These are phyloP conservation scores for Phytophthora crassamura DNA, from an alignment of 352 stramenopile genomes.

Conservation along the genomic window DNA sequence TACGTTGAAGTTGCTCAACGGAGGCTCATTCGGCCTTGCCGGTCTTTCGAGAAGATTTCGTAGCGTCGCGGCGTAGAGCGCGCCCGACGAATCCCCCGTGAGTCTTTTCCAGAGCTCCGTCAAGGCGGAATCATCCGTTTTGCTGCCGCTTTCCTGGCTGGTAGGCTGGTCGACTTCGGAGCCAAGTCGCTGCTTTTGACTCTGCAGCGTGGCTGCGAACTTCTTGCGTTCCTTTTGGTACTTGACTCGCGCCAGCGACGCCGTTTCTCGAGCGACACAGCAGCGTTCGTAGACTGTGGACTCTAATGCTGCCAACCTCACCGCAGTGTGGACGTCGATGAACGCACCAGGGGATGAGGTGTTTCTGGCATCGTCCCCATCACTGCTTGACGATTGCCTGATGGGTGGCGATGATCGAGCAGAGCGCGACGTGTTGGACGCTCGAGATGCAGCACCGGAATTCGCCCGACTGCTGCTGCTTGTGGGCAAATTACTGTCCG, in stretches of 20 bases:
- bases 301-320: slow-evolving; percentile 31
- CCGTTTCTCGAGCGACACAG: slow-evolving; percentile 29
- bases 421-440: not conserved
- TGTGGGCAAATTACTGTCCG: too few species aligned
- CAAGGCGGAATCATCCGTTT: slow-evolving; percentile 3
- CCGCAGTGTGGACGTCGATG: slow-evolving; percentile 27
- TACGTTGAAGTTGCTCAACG: slow-evolving; percentile 32
- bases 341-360: not conserved
- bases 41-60: too few species aligned
- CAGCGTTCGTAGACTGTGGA: slow-evolving; percentile 37
- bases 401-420: slow-evolving; percentile 2
- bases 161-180: not conserved
- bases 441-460: too few species aligned
- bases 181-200: slow-evolving; percentile 5
- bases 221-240: slow-evolving; percentile 41
- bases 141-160: slow-evolving; percentile 11
- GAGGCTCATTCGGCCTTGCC: slow-evolving; percentile 1
- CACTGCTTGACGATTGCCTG: not conserved
- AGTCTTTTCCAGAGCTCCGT: slow-evolving; percentile 35
- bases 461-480: slow-evolving; percentile 7
- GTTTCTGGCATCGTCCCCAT: not conserved
- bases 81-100: slow-evolving; percentile 25
- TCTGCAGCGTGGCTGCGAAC: slow-evolving; percentile 27
- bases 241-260: slow-evolving; percentile 32
- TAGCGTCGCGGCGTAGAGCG: slow-evolving; percentile 34